Conservation (phyloP, 164 flowering plant genomes). For the Annona cherimola region DNA sequence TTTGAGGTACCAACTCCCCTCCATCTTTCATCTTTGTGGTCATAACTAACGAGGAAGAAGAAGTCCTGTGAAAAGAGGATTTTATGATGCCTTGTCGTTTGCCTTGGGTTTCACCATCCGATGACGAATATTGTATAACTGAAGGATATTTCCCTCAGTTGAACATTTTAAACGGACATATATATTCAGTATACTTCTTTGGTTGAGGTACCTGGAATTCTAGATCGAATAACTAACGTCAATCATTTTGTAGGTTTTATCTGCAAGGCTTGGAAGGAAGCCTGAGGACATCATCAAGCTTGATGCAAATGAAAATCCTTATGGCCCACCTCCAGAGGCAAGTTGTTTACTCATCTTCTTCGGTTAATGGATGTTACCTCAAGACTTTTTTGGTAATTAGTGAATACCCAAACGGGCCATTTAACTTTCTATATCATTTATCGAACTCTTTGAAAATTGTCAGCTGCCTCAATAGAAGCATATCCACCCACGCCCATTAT, state of each 20-base stretch:
- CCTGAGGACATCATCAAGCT: conserved; percentile 94
- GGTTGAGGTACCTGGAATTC: not conserved
- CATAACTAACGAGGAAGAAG: not conserved
- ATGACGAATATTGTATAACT: not conserved
- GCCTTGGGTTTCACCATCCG: not conserved
- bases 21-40: not conserved
- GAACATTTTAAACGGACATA: not conserved
- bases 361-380: not conserved
- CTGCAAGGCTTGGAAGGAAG: conserved; percentile 80
- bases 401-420: not conserved
- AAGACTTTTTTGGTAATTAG: not conserved
- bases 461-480: not conserved
- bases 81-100: not conserved
- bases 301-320: conserved; percentile 99
- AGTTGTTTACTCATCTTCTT: conserved; percentile 18
- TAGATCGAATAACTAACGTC: not conserved
- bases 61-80: not conserved
- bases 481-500: too few relatives aligned
- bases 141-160: not conserved
- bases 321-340: conserved; percentile 99
- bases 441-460: not conserved
- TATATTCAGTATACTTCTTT: too few relatives aligned
- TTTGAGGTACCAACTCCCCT: conserved; percentile 58
- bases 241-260: conserved; percentile 57
- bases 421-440: not conserved